phyloP scores from a whole-genome alignment of 2,329 filamentous ascomycete species.

The Exophiala spinifera region DNA sequence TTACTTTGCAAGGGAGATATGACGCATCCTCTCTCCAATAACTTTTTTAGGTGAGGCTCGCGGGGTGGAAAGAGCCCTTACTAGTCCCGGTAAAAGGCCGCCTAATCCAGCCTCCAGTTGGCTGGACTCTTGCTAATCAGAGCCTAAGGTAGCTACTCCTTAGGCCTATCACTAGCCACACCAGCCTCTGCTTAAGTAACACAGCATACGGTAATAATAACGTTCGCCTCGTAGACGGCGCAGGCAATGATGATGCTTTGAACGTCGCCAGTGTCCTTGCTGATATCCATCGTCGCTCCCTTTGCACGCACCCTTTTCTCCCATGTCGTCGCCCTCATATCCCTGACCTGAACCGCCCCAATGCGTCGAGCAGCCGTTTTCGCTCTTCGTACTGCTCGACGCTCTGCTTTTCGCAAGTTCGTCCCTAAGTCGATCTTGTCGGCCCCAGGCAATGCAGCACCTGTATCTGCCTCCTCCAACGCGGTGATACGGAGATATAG shows the following conservation, averaged over 20 bases:
- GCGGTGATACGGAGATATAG: conserved; percentile 36
- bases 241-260: neutral
- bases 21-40: too few species aligned
- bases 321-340: conserved; percentile 11
- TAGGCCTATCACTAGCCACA: too few species aligned
- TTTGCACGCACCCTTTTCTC: neutral
- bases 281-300: neutral
- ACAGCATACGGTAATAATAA: too few species aligned
- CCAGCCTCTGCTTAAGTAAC: neutral
- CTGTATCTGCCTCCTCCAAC: conserved; percentile 36
- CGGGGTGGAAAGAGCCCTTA: neutral
- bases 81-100: neutral
- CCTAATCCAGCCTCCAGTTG: conserved; percentile 1
- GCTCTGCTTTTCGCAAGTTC: conserved; percentile 44
- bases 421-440: conserved; percentile 35
- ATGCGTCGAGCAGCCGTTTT: conserved; percentile 50
- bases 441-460: conserved; percentile 36
- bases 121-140: neutral
- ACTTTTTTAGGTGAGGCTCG: too few species aligned
- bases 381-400: conserved; percentile 47
- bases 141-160: neutral
- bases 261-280: conserved; percentile 1
- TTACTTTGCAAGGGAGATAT: too few species aligned
- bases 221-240: neutral
- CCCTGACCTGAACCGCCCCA: conserved; percentile 26